phyloP scores from a whole-genome alignment of 768 basidiomycete species.

The Russula vinacea region DNA sequence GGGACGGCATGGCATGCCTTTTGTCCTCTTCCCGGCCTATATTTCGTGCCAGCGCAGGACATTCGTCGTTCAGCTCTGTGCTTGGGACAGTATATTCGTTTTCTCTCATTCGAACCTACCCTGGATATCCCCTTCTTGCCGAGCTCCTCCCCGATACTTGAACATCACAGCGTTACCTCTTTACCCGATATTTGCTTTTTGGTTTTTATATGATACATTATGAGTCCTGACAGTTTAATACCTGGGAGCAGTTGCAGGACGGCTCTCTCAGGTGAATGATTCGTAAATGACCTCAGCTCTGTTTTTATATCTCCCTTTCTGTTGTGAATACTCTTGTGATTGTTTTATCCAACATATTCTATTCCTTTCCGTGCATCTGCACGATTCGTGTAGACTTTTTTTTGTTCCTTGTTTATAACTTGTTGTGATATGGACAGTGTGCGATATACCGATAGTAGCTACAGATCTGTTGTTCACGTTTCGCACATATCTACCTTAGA shows the following conservation, averaged over 20 bases:
- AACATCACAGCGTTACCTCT: slow-evolving; percentile 19
- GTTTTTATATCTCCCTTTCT: background rate
- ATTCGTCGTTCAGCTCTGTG: background rate
- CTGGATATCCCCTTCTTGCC: slow-evolving; percentile 18
- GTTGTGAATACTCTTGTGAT: background rate
- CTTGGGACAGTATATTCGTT: background rate
- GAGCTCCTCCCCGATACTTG: background rate
- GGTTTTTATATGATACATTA: slow-evolving; percentile 7
- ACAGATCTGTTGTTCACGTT: background rate
- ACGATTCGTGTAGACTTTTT: slow-evolving; percentile 6
- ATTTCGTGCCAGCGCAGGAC: background rate
- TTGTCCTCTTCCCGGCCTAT: background rate
- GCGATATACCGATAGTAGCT: background rate
- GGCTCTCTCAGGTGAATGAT: slow-evolving; percentile 1
- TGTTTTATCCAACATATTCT: background rate
- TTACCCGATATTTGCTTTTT: background rate
- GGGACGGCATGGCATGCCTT: background rate
- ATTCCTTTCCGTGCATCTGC: slow-evolving; percentile 22
- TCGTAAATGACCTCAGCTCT: background rate
- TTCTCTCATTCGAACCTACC: background rate
- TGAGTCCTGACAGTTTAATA: slow-evolving; percentile 1
- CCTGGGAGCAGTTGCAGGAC: slow-evolving; percentile 16
- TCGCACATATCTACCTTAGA: slow-evolving; percentile 1
- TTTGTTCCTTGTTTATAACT: background rate
- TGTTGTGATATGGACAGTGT: background rate